Evolutionary conservation across 169 alveolate genomes (phyloP), one percentile per base, ranked within the genome.

Genomic region (Eimeria necatrix): DNA sequence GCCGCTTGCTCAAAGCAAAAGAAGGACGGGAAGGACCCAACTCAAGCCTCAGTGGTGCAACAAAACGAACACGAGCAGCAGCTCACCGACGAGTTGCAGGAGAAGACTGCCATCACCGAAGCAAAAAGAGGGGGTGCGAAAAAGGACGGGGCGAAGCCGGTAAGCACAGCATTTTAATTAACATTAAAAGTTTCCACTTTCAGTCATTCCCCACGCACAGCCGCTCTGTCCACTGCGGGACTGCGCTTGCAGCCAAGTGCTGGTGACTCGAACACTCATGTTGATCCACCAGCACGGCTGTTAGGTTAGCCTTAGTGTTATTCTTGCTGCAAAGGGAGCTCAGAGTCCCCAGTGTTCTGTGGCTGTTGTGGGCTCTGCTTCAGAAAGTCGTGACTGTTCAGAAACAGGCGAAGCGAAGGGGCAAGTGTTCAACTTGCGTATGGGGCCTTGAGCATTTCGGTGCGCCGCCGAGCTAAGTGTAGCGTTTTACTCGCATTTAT

Each of bases 361-460:
- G 41, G 20, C 73, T 12, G 73, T 2, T 9, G 24, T 60, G n/a
- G 73, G 20, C 4, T 61, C 73, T 18, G 32, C 20, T 4, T 18
- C 91, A 83, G 91, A 26, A 83, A 59, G 76, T 83, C 26, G 91
- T 83, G 32, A 83, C 91, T 16, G 91, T 83, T 10, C 91, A 83
- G 76, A 83, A 83, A 26, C 91, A 83, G n/a, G 91, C 91, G 24
- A 83, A 83, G 53, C 91, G 91, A 32, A 52, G 91, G 48, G 91
- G 91, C 53, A 83, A 83, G 10, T 56, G 53, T 56, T 22, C 59
- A 16, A 83, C 91, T 20, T 53, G 56, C 56, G 48, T 83, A 4
- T 83, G 91, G 91, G 91, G 91, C 22, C 91, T 83, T 53, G 91
- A 83, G 49, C 51, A 83, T 64, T 83, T 83, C 74, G 91, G 91